These are phyloP conservation scores for Fusarium chlamydosporum DNA, from an alignment of 2,329 filamentous ascomycete species.

Conservation along the genomic window DNA sequence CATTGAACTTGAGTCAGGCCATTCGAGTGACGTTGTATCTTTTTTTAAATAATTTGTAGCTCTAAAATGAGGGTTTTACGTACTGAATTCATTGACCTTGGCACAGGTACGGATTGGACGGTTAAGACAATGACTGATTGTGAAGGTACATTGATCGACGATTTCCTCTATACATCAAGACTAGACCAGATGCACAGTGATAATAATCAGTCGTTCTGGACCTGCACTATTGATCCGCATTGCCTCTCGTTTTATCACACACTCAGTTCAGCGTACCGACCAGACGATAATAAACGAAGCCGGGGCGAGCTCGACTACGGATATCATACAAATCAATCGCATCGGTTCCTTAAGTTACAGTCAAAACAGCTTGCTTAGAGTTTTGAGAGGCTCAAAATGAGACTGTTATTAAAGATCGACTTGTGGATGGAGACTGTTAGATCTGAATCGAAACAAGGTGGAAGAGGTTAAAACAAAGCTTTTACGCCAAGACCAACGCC, in stretches of 20 bases:
- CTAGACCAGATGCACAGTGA: neutral
- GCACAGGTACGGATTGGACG: slow-evolving; percentile 1
- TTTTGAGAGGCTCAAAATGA: slow-evolving; percentile 6
- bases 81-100: slow-evolving; percentile 5
- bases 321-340: neutral
- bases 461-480: slow-evolving; percentile 47
- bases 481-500: slow-evolving; percentile 45
- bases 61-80: slow-evolving; percentile 1
- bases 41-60: neutral
- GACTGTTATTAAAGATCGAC: neutral
- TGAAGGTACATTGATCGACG: neutral
- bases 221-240: neutral
- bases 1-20: neutral
- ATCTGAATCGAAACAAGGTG: slow-evolving; percentile 25
- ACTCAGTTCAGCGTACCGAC: neutral
- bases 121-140: neutral
- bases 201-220: neutral
- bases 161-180: neutral
- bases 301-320: neutral
- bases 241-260: neutral
- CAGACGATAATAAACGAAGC: neutral
- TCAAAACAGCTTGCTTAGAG: neutral
- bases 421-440: neutral
- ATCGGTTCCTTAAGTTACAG: neutral
- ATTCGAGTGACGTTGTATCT: neutral